Conservation (phyloP, 2,329 filamentous ascomycete genomes). For the Orbilia javanica region DNA sequence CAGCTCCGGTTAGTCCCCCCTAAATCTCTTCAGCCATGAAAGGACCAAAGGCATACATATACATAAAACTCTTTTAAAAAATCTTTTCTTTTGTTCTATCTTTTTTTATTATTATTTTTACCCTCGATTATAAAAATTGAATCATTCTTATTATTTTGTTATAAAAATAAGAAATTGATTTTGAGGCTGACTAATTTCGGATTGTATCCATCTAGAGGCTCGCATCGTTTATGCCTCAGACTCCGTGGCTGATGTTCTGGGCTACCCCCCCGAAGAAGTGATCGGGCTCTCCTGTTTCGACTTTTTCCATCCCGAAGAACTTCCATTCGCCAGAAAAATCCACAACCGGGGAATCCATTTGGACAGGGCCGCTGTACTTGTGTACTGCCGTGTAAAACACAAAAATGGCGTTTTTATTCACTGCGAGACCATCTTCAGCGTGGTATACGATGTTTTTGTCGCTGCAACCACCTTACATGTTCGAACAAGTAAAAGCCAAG, state of each 20-base stretch:
- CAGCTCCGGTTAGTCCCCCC: slow-evolving; percentile 63
- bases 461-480: slow-evolving; percentile 85
- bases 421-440: slow-evolving; percentile 89
- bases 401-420: slow-evolving; percentile 78
- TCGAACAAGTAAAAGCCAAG: slow-evolving; percentile 76
- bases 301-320: slow-evolving; percentile 85
- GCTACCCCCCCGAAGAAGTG: slow-evolving; percentile 81
- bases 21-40: slow-evolving; percentile 1
- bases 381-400: slow-evolving; percentile 80
- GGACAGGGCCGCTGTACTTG: slow-evolving; percentile 86
- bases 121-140: too few species aligned
- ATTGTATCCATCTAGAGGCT: slow-evolving; percentile 78
- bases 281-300: slow-evolving; percentile 83
- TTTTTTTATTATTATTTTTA: too few species aligned
- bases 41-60: background rate
- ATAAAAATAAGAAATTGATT: too few species aligned
- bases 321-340: slow-evolving; percentile 78
- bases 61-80: too few species aligned
- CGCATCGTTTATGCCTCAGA: slow-evolving; percentile 86
- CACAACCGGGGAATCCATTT: slow-evolving; percentile 80
- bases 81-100: too few species aligned
- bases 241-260: slow-evolving; percentile 84
- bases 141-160: too few species aligned
- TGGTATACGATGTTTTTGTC: slow-evolving; percentile 88
- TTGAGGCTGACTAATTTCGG: slow-evolving; percentile 58